Conservation (phyloP, 2,329 filamentous ascomycete species). For the Fusarium sp. region DNA sequence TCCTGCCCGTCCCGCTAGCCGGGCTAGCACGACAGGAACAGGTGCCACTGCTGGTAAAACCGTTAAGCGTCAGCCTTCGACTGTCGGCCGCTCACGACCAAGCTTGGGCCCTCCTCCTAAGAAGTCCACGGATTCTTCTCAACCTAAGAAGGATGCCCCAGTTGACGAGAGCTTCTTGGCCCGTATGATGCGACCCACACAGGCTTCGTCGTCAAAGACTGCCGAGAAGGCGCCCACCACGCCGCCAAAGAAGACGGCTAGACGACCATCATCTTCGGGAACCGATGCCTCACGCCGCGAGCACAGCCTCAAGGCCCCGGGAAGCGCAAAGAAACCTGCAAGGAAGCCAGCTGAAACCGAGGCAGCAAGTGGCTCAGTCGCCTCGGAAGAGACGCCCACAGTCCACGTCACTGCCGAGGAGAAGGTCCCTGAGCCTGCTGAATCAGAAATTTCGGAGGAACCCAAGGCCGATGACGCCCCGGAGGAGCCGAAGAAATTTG, state of each 20-base stretch:
- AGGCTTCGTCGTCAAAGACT: constrained; percentile 77
- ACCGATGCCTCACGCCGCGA: constrained; percentile 43
- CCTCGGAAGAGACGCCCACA: constrained; percentile 17
- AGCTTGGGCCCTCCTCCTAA: constrained; percentile 73
- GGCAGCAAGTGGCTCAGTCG: constrained; percentile 4
- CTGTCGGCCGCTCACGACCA: constrained; percentile 62
- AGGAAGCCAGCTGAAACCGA: constrained; percentile 28
- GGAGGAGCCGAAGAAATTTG: constrained; percentile 10
- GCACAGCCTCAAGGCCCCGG: constrained; percentile 44
- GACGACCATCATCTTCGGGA: constrained; percentile 43
- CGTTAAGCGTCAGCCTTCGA: constrained; percentile 63
- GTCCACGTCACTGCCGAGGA: constrained; percentile 19
- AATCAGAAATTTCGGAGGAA: constrained; percentile 18
- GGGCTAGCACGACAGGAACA: constrained; percentile 57
- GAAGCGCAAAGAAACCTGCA: constrained; percentile 43
- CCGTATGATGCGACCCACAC: constrained; percentile 86
- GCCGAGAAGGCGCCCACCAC: constrained; percentile 71
- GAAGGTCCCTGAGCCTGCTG: constrained; percentile 15
- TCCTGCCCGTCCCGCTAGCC: constrained; percentile 61
- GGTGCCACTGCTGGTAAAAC: constrained; percentile 48
- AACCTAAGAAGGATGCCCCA: constrained; percentile 66
- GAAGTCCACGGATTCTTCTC: constrained; percentile 54
- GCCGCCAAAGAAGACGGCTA: constrained; percentile 61
- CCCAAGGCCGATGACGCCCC: not conserved
- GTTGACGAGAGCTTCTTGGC: constrained; percentile 81